These are phyloP conservation scores for sorghum (Sorghum bicolor) DNA, from an alignment of 176 grass and related monocot genomes.

Conservation along the genomic window DNA sequence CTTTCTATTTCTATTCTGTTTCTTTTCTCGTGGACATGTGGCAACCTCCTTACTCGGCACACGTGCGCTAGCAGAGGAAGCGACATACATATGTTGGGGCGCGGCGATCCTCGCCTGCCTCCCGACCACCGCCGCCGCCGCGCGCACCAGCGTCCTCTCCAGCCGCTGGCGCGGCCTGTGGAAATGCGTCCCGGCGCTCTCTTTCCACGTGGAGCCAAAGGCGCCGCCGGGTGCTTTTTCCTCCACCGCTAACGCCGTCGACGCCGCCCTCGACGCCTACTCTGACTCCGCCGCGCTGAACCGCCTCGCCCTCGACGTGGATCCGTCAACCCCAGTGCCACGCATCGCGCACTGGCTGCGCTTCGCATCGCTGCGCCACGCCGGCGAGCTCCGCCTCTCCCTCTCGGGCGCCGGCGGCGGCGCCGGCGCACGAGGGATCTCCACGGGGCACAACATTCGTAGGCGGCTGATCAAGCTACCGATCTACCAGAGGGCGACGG, in stretches of 20 bases:
- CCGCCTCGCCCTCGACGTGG: no score
- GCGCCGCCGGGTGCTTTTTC: no score
- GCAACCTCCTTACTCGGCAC: no score
- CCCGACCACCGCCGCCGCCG: not conserved
- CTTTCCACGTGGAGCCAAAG: not conserved
- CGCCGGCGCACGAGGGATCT: no score
- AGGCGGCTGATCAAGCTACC: not conserved
- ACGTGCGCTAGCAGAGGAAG: no score
- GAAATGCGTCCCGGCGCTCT: not conserved
- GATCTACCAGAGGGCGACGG: not conserved
- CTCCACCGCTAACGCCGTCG: not conserved
- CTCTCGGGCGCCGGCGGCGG: no score
- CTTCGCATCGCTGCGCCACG: slow-evolving; percentile 7
- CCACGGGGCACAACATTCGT: no score
- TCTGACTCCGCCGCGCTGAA: no score
- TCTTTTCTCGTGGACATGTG: no score
- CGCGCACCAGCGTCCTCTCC: slow-evolving; percentile 22
- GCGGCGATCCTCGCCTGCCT: not conserved
- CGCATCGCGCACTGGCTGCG: not conserved
- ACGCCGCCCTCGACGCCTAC: not conserved
- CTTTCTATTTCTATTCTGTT: no score
- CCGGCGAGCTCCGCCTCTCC: not conserved
- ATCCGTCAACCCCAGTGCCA: not conserved
- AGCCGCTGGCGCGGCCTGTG: slow-evolving; percentile 12
- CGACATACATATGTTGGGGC: no score